phyloP scores from a whole-genome alignment of 805 yeast genomes.

The Nakazawaea wyomingensis region DNA sequence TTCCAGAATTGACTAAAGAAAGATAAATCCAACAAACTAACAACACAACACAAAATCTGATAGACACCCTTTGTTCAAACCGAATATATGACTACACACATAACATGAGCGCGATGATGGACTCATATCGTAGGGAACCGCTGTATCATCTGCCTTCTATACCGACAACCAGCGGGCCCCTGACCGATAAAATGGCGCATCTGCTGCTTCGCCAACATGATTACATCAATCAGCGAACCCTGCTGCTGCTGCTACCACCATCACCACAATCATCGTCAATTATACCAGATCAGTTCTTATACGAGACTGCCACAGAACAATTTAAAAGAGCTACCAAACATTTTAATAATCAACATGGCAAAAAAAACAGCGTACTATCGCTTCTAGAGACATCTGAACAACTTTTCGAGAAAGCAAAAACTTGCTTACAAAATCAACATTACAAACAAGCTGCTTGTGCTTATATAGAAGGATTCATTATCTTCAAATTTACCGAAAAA shows the following conservation, averaged over 20 bases:
- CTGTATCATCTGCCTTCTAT: constrained; percentile 2
- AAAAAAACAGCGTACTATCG: neutral
- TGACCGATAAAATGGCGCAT: neutral
- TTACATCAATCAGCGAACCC: neutral
- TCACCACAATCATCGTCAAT: neutral
- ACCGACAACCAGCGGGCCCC: neutral
- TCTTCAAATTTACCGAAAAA: constrained; percentile 8
- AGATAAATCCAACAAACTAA: too few species aligned
- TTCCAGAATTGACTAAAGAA: too few species aligned
- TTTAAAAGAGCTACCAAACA: neutral
- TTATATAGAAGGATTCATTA: constrained; percentile 7
- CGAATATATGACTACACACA: neutral
- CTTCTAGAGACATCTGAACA: constrained; percentile 7
- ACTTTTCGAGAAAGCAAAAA: neutral
- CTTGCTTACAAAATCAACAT: neutral
- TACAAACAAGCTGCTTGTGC: constrained; percentile 5
- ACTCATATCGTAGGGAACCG: constrained; percentile 1
- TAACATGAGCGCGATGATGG: neutral
- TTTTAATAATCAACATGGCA: neutral
- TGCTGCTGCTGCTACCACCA: neutral
- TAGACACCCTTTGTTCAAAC: too few species aligned
- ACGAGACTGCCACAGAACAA: constrained; percentile 2
- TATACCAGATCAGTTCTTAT: constrained; percentile 6
- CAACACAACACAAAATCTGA: too few species aligned
- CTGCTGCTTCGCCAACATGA: neutral